Base-by-base conservation (phyloP, 169 alveolate genomes). In the Eimeria mitis region DNA sequence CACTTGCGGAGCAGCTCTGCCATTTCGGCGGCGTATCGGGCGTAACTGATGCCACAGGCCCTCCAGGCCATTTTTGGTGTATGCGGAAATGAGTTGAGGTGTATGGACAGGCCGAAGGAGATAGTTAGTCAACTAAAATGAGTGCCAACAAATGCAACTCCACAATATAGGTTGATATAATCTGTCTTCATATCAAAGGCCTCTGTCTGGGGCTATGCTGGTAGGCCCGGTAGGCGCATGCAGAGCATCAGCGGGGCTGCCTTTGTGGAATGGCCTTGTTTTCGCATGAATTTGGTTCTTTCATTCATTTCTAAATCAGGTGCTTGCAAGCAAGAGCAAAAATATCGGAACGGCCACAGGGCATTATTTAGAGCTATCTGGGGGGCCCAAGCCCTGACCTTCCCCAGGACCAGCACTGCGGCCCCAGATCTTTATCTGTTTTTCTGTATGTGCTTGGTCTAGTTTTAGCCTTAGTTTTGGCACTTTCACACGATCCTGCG, bases 1-100 rank as follows among this genome's bases (percentile, higher is more conserved):
- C 81, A 92, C 96, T 83, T 87, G 9, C 96, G 11, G 28, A 92
- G 91, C 14, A 92, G 92, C 31, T 87, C 92, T 6, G 96, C 91
- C 96, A 92, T 92, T 59, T 92, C 96, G 8, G 96, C 91, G 34
- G 96, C 65, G 92, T 92, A 92, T 44, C 96, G 84, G 59, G 79
- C 49, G 89, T 73, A 92, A 68, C 81, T 44, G 40, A 92, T 63
- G 49, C 92, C 92, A 34, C 94, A 59, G 52, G 84, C 44, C 52
- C 92, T 54, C 96, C 96, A 92, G 76, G 87, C 75, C 92, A 31
- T 92, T 21, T 56, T 75, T 52, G 90, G 31, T 40, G 37, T 6
- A 11, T 19, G 49, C 42, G 8, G 76, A 56, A 56, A 47, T 47
- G 5, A 78, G 65, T 28, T 44, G 28, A 52, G 44, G 89, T 23